Evolutionary conservation across 306 rosid genomes (phyloP).

Genomic region (Lagenaria siceraria): DNA sequence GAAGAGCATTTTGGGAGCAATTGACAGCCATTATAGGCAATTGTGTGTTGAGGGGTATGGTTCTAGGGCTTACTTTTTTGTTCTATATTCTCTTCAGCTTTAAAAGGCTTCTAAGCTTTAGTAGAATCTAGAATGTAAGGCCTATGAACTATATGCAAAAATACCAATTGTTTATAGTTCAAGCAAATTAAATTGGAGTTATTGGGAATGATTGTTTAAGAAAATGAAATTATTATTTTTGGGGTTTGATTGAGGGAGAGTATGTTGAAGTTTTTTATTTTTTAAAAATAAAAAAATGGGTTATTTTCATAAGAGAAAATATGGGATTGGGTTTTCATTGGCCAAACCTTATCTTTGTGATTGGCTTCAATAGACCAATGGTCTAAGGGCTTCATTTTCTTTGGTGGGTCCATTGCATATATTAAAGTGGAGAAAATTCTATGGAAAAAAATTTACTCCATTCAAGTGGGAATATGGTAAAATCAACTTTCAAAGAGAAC

Average conservation of each 20-base stretch:
- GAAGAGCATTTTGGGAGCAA: not conserved
- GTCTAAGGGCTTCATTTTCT: not conserved
- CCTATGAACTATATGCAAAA: not conserved
- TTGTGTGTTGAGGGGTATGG: not conserved
- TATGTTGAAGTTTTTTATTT: not conserved
- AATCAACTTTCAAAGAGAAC: not conserved
- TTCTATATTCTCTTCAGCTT: not conserved
- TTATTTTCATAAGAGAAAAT: not conserved
- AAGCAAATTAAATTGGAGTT: not conserved
- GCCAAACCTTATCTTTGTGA: conserved; percentile 2
- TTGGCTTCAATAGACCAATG: not conserved
- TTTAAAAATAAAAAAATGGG: too few relatives aligned
- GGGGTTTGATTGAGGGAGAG: not conserved
- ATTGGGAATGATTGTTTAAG: not conserved
- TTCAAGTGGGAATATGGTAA: not conserved
- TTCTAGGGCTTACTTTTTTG: not conserved
- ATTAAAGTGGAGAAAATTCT: not conserved
- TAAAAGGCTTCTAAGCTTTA: not conserved
- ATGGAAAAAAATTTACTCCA: not conserved
- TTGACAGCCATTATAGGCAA: not conserved
- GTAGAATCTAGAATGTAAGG: not conserved
- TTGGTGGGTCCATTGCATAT: not conserved
- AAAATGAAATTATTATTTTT: not conserved
- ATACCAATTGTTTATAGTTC: not conserved
- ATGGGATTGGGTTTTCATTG: not conserved